phyloP scores from a whole-genome alignment of 2,329 filamentous ascomycete genomes.

The Passalora sequoiae region DNA sequence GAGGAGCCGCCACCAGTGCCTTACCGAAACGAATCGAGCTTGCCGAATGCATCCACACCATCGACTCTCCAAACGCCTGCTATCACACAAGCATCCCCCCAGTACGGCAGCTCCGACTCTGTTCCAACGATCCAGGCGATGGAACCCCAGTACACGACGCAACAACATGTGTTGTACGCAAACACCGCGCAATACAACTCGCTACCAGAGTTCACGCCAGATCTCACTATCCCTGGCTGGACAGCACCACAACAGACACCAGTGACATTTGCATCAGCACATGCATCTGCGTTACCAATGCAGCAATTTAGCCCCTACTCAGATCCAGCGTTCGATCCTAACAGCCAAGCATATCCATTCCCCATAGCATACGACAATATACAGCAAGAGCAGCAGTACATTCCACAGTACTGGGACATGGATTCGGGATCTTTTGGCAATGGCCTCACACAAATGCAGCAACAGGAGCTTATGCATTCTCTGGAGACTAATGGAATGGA shows the following conservation, averaged over 20 bases:
- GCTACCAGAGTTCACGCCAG: slow-evolving; percentile 29
- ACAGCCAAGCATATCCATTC: slow-evolving; percentile 25
- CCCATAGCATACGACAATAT: slow-evolving; percentile 14
- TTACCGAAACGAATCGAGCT: slow-evolving; percentile 25
- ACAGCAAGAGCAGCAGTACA: slow-evolving; percentile 17
- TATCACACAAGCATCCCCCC: slow-evolving; percentile 4
- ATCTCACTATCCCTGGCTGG: slow-evolving; percentile 26
- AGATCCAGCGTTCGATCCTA: slow-evolving; percentile 26
- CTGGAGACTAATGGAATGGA: slow-evolving; percentile 37
- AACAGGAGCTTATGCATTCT: slow-evolving; percentile 35
- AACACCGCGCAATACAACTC: slow-evolving; percentile 24
- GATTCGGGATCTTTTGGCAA: slow-evolving; percentile 30
- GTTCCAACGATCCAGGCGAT: slow-evolving; percentile 16
- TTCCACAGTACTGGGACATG: slow-evolving; percentile 27
- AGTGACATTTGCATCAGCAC: slow-evolving; percentile 12
- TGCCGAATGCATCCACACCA: slow-evolving; percentile 11
- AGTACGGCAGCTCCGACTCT: slow-evolving; percentile 17
- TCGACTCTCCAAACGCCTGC: slow-evolving; percentile 14
- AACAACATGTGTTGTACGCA: slow-evolving; percentile 21
- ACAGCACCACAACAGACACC: slow-evolving; percentile 16
- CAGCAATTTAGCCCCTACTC: slow-evolving; percentile 18
- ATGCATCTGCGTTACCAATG: slow-evolving; percentile 13
- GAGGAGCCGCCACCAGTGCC: slow-evolving; percentile 31
- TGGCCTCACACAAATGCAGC: slow-evolving; percentile 33
- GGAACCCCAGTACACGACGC: slow-evolving; percentile 10